Percentiles rank a stretch among this genome's conserved stretches.
These are phyloP conservation scores for Colletotrichum australisinense DNA, from an alignment of 2,329 filamentous ascomycete genomes.

Conservation along the genomic window DNA sequence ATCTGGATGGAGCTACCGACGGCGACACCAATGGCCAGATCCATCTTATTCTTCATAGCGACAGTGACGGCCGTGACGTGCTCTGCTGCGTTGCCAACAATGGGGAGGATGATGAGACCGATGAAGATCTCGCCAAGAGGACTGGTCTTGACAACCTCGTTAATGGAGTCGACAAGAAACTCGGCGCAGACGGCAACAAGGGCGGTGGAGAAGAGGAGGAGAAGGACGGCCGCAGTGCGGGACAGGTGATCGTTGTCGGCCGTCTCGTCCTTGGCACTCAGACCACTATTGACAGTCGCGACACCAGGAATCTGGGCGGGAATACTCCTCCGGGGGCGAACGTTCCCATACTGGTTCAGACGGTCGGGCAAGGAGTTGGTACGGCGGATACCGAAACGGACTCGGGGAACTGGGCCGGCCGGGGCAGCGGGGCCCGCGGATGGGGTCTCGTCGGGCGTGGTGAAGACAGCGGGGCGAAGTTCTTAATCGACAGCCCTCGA, in stretches of 20 bases:
- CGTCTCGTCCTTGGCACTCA: slow-evolving; percentile 43
- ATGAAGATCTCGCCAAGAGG: slow-evolving; percentile 75
- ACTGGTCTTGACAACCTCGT: slow-evolving; percentile 67
- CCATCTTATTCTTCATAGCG: slow-evolving; percentile 81
- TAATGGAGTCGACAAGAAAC: slow-evolving; percentile 76
- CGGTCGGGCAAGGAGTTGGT: slow-evolving; percentile 81
- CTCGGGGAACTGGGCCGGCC: slow-evolving; percentile 63
- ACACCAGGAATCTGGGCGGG: slow-evolving; percentile 55
- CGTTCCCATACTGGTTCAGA: slow-evolving; percentile 57
- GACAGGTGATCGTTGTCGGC: slow-evolving; percentile 60
- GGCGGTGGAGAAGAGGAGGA: slow-evolving; percentile 72
- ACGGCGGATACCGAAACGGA: slow-evolving; percentile 74
- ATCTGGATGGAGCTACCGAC: slow-evolving; percentile 80
- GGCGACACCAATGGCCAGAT: slow-evolving; percentile 78
- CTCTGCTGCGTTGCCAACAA: slow-evolving; percentile 80
- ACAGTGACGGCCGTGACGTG: slow-evolving; percentile 79
- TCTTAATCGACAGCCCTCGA: slow-evolving; percentile 72
- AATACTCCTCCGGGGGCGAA: slow-evolving; percentile 63
- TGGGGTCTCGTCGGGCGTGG: slow-evolving; percentile 41
- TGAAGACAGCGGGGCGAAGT: slow-evolving; percentile 78
- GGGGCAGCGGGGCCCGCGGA: slow-evolving; percentile 32
- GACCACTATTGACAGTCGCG: slow-evolving; percentile 45
- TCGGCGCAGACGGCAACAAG: slow-evolving; percentile 77
- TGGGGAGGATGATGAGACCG: slow-evolving; percentile 77
- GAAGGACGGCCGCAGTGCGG: slow-evolving; percentile 66